phyloP scores from a whole-genome alignment of 768 basidiomycete species.

The Scleroderma bovista region DNA sequence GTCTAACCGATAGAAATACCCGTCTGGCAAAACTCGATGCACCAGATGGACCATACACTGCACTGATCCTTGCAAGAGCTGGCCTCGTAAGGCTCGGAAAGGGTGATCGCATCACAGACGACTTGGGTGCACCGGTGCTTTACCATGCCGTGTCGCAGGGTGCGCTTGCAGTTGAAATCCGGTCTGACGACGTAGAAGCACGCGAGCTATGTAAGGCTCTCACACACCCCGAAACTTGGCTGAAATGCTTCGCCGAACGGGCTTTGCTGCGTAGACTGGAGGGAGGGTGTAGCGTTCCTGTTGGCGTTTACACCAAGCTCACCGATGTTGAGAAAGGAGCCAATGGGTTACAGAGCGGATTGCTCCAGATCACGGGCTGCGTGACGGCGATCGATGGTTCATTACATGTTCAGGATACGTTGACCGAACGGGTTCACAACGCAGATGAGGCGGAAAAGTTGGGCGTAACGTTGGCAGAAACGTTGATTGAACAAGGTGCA shows the following conservation, averaged over 20 bases:
- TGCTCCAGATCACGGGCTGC: constrained; percentile 66
- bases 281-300: constrained; percentile 96
- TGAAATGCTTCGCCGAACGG: constrained; percentile 78
- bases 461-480: constrained; percentile 60
- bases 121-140: constrained; percentile 68
- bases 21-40: constrained; percentile 89
- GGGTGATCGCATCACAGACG: constrained; percentile 67
- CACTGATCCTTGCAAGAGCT: constrained; percentile 89
- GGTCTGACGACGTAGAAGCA: constrained; percentile 55
- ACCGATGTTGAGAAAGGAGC: constrained; percentile 26
- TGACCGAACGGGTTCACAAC: constrained; percentile 46
- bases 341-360: constrained; percentile 28
- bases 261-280: constrained; percentile 85
- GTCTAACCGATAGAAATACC: constrained; percentile 58
- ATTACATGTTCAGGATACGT: constrained; percentile 61
- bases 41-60: constrained; percentile 71
- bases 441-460: constrained; percentile 60
- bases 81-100: constrained; percentile 80
- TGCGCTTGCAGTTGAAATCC: constrained; percentile 84
- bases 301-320: constrained; percentile 66
- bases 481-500: constrained; percentile 67
- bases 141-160: constrained; percentile 94
- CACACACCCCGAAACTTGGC: constrained; percentile 74
- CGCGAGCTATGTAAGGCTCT: constrained; percentile 59
- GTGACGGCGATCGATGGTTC: constrained; percentile 80